phyloP scores from a whole-genome alignment of 345 rosid species.

The Orychophragmus violaceus region DNA sequence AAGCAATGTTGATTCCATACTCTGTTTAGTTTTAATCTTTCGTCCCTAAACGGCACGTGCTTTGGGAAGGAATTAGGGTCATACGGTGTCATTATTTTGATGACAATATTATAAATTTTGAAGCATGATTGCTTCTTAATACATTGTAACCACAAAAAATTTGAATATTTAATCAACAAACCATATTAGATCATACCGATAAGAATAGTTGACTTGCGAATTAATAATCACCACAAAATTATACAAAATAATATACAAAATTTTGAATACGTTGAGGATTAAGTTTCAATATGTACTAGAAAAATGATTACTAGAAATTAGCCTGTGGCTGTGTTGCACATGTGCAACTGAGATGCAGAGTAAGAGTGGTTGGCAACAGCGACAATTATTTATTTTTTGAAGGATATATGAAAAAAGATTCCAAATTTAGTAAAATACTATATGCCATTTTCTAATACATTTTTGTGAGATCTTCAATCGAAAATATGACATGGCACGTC shows the following conservation, averaged over 20 bases:
- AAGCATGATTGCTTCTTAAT: constrained; percentile 14
- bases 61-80: not conserved
- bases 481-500: not conserved
- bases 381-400: not conserved
- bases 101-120: not conserved
- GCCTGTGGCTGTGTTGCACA: constrained; percentile 17
- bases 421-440: constrained; percentile 11
- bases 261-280: not conserved
- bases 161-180: not conserved
- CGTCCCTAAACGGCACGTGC: constrained; percentile 11
- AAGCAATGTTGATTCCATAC: constrained; percentile 34
- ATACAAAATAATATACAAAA: not conserved
- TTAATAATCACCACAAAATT: not conserved
- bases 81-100: constrained; percentile 7
- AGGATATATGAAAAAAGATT: not conserved
- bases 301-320: constrained; percentile 1
- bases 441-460: not conserved
- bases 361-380: constrained; percentile 27
- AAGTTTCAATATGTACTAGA: not conserved
- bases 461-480: not conserved
- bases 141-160: not conserved
- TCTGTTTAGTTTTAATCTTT: constrained; percentile 7
- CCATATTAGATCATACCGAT: not conserved
- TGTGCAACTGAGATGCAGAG: constrained; percentile 18
- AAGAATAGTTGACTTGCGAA: not conserved